Conservation (phyloP, 139 green algal species). For the Volvox reticuliferus region DNA sequence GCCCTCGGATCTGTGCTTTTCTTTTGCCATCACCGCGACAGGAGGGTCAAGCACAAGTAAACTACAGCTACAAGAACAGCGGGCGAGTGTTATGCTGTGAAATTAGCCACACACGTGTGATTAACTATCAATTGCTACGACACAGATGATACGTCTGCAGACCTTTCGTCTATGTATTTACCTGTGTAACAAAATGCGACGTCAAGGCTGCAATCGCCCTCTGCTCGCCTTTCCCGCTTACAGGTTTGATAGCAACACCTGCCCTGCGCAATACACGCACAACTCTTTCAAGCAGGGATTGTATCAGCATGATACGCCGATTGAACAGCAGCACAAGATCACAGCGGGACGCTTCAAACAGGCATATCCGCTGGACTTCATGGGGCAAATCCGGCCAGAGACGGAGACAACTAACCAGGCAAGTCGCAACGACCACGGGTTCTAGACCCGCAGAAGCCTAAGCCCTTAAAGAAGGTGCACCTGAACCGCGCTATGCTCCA, state of each 20-base stretch:
- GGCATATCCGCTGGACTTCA: slow-evolving; percentile 48
- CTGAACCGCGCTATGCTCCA: neutral
- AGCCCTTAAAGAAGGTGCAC: too few species aligned
- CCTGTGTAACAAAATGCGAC: too few species aligned
- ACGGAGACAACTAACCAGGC: slow-evolving; percentile 51
- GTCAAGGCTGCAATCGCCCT: too few species aligned
- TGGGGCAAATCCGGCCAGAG: slow-evolving; percentile 36
- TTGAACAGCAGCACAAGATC: slow-evolving; percentile 42
- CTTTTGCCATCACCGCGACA: neutral
- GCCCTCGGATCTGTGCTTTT: neutral
- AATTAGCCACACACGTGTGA: too few species aligned
- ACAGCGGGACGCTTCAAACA: neutral
- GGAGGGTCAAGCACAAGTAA: slow-evolving; percentile 15
- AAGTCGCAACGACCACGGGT: neutral
- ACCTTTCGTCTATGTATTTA: too few species aligned
- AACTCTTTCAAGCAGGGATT: slow-evolving; percentile 9
- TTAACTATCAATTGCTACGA: too few species aligned
- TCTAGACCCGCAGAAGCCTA: too few species aligned
- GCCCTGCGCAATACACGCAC: slow-evolving; percentile 17
- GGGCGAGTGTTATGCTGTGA: neutral
- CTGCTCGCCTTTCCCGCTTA: neutral
- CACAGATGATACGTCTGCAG: too few species aligned
- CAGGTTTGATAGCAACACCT: slow-evolving; percentile 41
- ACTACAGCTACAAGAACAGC: slow-evolving; percentile 31
- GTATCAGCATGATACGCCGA: neutral